Conservation (phyloP, 1,284 basidiomycete species). For the Ganoderma leucocontextum region DNA sequence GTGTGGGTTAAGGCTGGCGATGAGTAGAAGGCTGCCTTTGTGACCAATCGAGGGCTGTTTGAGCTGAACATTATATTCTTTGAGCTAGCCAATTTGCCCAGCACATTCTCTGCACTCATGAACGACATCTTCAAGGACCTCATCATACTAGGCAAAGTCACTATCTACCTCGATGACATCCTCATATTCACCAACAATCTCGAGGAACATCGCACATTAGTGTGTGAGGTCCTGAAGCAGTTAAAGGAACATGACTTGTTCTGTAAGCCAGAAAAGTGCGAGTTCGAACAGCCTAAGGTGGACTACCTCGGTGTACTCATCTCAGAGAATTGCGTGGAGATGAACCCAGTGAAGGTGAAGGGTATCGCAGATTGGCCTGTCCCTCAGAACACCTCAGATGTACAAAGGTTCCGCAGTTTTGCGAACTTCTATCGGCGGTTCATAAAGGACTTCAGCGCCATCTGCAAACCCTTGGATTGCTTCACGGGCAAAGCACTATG, state of each 20-base stretch:
- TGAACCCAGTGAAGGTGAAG: slow-evolving; percentile 49
- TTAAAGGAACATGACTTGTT: slow-evolving; percentile 36
- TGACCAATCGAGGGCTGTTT: slow-evolving; percentile 19
- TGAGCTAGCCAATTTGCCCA: neutral
- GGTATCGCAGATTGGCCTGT: slow-evolving; percentile 46
- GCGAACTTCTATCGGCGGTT: slow-evolving; percentile 51
- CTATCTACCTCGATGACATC: slow-evolving; percentile 17
- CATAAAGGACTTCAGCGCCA: slow-evolving; percentile 46
- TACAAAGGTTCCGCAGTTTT: slow-evolving; percentile 33
- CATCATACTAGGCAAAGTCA: neutral
- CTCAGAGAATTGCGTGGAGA: slow-evolving; percentile 34
- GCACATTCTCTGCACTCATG: neutral
- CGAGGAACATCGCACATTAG: neutral
- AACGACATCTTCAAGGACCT: slow-evolving; percentile 11
- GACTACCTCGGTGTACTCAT: slow-evolving; percentile 26
- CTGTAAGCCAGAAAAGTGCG: slow-evolving; percentile 41
- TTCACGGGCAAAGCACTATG: too few species aligned
- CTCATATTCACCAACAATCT: slow-evolving; percentile 3
- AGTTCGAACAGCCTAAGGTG: slow-evolving; percentile 36
- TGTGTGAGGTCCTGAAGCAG: slow-evolving; percentile 39
- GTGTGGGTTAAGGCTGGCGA: slow-evolving; percentile 27
- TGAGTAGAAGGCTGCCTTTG: slow-evolving; percentile 29
- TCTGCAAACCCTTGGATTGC: slow-evolving; percentile 42
- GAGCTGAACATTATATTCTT: slow-evolving; percentile 27
- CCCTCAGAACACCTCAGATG: slow-evolving; percentile 30